These are phyloP conservation scores for Ambrosia hybrid DNA, from an alignment of 140 eudicot genomes.

Conservation along the genomic window DNA sequence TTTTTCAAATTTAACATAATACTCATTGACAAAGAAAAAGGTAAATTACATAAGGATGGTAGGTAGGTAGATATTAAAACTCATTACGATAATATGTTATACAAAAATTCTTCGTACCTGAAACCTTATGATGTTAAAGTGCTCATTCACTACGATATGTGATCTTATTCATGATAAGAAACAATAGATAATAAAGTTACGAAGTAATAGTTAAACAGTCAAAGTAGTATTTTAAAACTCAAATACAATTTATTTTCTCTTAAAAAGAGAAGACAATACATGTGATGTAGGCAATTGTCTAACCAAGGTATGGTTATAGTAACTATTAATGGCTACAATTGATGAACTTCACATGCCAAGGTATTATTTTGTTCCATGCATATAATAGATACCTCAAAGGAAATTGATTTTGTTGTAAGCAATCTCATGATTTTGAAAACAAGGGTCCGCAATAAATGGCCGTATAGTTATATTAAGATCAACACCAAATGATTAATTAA, in stretches of 20 bases:
- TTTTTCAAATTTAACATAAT: too few relatives aligned
- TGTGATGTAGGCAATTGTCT: slow-evolving; percentile 32
- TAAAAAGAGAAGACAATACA: slow-evolving; percentile 19
- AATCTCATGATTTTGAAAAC: slow-evolving; percentile 25
- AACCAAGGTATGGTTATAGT: slow-evolving; percentile 20
- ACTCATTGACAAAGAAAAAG: too few relatives aligned
- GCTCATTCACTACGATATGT: too few relatives aligned
- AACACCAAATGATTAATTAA: background rate
- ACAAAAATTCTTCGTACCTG: background rate
- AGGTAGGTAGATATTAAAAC: too few relatives aligned
- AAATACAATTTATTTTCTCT: background rate
- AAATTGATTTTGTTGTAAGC: slow-evolving; percentile 20
- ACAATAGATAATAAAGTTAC: too few relatives aligned
- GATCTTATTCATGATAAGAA: too few relatives aligned
- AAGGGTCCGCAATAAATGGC: slow-evolving; percentile 11
- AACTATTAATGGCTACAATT: slow-evolving; percentile 12
- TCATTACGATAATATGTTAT: too few relatives aligned
- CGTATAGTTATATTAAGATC: slow-evolving; percentile 12
- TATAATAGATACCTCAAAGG: slow-evolving; percentile 16
- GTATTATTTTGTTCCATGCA: slow-evolving; percentile 25
- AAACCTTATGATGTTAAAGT: too few relatives aligned
- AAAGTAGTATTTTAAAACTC: background rate
- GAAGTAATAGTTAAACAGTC: background rate
- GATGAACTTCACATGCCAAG: slow-evolving; percentile 32
- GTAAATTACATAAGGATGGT: too few relatives aligned